phyloP scores from a whole-genome alignment of 306 rosid species.

The Malus orientalis region DNA sequence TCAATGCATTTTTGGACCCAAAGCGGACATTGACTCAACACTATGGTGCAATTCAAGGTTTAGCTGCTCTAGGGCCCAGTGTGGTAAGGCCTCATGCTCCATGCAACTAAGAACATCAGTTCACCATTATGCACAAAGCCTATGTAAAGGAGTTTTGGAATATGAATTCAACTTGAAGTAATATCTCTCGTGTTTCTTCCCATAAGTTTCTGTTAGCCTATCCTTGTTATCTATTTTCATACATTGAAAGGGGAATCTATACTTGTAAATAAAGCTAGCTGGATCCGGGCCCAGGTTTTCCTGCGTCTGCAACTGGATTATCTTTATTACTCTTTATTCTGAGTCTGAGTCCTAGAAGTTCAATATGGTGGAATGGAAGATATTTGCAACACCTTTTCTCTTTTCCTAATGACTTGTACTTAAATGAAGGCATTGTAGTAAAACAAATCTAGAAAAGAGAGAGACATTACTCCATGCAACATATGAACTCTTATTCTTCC shows the following conservation, averaged over 20 bases:
- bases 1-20: conserved; percentile 83
- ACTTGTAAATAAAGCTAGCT: neutral
- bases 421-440: neutral
- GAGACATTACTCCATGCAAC: neutral
- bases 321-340: neutral
- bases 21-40: conserved; percentile 75
- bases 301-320: neutral
- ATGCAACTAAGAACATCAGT: neutral
- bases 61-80: conserved; percentile 64
- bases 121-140: neutral
- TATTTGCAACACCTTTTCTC: neutral
- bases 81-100: conserved; percentile 51
- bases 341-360: neutral
- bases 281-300: neutral
- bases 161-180: neutral
- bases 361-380: neutral
- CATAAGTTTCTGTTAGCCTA: neutral
- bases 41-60: conserved; percentile 83
- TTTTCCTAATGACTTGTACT: neutral
- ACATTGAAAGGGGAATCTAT: neutral
- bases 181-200: neutral
- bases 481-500: neutral
- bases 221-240: neutral
- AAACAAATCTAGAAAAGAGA: neutral
- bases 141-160: neutral